A percentile compares a stretch with the other conserved stretches of the same genome.
These are phyloP conservation scores for Ulvella scutata DNA, from an alignment of 139 green algal species.

Conservation along the genomic window DNA sequence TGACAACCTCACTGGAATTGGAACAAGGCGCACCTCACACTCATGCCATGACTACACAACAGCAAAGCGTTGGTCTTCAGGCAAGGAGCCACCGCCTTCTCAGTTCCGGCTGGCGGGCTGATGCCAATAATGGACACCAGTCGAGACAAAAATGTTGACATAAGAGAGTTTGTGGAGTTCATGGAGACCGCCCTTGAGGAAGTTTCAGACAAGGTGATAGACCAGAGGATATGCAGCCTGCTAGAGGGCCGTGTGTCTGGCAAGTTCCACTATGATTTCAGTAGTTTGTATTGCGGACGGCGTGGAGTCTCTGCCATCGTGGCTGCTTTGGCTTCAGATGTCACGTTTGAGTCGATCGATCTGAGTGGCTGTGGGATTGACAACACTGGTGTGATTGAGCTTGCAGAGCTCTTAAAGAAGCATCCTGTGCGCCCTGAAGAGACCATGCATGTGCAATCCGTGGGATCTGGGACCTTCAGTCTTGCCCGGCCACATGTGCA, in stretches of 20 bases:
- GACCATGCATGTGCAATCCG: no score
- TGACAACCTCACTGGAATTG: no score
- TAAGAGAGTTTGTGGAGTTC: not conserved
- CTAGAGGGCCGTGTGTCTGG: not conserved
- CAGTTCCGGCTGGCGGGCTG: no score
- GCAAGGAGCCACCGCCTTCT: no score
- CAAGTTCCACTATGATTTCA: not conserved
- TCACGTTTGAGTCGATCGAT: not conserved
- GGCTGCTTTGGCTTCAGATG: not conserved
- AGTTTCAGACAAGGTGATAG: not conserved
- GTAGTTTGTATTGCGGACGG: not conserved
- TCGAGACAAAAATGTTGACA: not conserved
- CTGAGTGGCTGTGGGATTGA: not conserved
- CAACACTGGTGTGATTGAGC: not conserved
- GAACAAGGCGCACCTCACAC: no score
- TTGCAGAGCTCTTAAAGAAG: not conserved
- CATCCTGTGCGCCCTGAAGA: not conserved
- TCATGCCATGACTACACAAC: no score
- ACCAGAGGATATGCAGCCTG: not conserved
- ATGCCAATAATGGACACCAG: not conserved
- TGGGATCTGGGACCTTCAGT: no score
- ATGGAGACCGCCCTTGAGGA: not conserved
- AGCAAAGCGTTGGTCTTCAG: no score
- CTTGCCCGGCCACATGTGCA: no score
- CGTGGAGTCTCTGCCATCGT: not conserved